Conservation (phyloP, 2,329 filamentous ascomycete genomes). For the Penicillium brasilianum region DNA sequence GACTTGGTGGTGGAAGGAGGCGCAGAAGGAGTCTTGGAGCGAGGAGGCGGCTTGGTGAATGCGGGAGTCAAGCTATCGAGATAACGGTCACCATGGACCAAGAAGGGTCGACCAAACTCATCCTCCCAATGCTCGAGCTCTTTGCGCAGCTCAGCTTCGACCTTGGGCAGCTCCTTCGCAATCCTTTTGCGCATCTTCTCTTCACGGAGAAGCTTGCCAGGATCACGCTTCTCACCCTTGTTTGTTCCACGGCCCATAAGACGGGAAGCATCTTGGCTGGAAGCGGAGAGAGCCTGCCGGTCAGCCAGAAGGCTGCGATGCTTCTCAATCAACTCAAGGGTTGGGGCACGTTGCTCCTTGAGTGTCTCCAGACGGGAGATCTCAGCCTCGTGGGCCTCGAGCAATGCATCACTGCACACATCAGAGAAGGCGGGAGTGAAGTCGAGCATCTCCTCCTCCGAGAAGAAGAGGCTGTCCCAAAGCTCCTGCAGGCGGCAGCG, state of each 20-base stretch:
- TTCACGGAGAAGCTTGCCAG: conserved; percentile 88
- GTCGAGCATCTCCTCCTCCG: conserved; percentile 97
- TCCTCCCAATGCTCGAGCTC: conserved; percentile 88
- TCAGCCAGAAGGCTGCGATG: conserved; percentile 84
- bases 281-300: conserved; percentile 82
- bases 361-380: conserved; percentile 80
- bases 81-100: conserved; percentile 90
- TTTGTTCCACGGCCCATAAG: conserved; percentile 85
- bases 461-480: conserved; percentile 93
- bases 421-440: conserved; percentile 97
- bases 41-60: conserved; percentile 68
- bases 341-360: conserved; percentile 84
- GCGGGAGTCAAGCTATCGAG: conserved; percentile 76
- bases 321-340: conserved; percentile 78
- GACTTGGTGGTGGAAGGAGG: conserved; percentile 36
- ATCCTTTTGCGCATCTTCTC: conserved; percentile 99
- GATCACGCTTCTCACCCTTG: conserved; percentile 88
- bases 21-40: conserved; percentile 53
- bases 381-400: conserved; percentile 93
- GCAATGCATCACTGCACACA: conserved; percentile 92
- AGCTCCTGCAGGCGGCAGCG: conserved; percentile 88
- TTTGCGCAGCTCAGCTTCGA: conserved; percentile 81
- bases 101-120: conserved; percentile 89
- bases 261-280: conserved; percentile 92
- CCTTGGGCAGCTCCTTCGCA: conserved; percentile 90